Base-by-base conservation (phyloP, 768 basidiomycete genomes). In the Agaricus blazei region DNA sequence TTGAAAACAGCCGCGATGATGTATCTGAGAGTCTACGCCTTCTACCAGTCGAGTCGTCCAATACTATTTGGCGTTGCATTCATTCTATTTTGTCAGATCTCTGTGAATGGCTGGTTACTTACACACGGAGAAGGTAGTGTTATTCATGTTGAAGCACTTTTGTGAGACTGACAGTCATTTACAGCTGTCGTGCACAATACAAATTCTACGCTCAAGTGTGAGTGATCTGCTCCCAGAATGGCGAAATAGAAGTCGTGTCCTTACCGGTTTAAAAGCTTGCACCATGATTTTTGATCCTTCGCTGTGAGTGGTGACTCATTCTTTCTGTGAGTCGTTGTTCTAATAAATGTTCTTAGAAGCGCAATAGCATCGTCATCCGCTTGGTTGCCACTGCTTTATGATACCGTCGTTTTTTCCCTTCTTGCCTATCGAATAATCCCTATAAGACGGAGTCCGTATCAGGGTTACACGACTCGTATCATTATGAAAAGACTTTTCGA, bases 31-130 rank as follows among this genome's bases (percentile, higher is more conserved):
- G 66, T 78, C 49, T 64, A 65, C 23, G 74, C 70, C 12, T 57
- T 78, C 24, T 77, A 75, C 55, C 64, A 66, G 9, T 54, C 60
- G 24, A 65, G 68, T 6, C 65, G 63, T 51, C 63, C 62, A 61
- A 62, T 72, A 31, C 55, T 67, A 52, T 60, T 60, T 58, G 38
- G 60, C 24, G 56, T 71, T 55, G 63, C 65, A 54, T 15, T 63
- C 41, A 42, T 84, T 6, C 73, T 81, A 38, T 9, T 76, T 12
- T 51, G 73, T 36, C 77, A 79, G 67, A 68, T 77, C 14, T 64
- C 60, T 5, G 63, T 80, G 59, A 82, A 81, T 59, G 72, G 71
- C 1, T 84, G 77, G 78, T 66, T 86, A n/a, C 67, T 87, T 15
- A 72, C 72, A 23, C 59, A 66, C n/a, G 83, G 75, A 1, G 58